A percentile compares a stretch with the other conserved stretches of the same genome.
Evolutionary conservation across 768 basidiomycete species (phyloP).

Genomic region (Favolaschia claudopus): DNA sequence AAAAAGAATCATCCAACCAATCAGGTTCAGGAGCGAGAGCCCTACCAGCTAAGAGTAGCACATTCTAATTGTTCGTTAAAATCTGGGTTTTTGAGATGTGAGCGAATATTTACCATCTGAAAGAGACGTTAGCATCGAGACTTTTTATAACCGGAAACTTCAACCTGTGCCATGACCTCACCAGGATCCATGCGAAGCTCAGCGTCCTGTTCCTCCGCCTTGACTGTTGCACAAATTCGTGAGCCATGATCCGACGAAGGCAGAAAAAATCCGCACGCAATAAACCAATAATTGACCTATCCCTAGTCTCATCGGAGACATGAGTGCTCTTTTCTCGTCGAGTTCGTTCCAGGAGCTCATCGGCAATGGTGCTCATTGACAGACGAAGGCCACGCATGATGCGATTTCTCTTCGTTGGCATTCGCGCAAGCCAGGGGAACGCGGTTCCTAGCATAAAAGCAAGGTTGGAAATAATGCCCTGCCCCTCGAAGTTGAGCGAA

Average conservation of each 20-base stretch:
- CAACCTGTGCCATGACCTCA: constrained; percentile 40
- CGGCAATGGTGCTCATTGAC: constrained; percentile 20
- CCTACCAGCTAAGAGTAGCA: constrained; percentile 38
- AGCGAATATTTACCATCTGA: not conserved
- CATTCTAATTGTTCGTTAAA: constrained; percentile 39
- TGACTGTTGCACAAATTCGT: constrained; percentile 15
- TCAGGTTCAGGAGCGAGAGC: not conserved
- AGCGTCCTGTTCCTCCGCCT: constrained; percentile 22
- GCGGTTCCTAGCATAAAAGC: constrained; percentile 12
- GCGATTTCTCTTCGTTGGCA: constrained; percentile 19
- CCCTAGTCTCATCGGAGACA: constrained; percentile 4
- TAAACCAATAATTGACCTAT: constrained; percentile 23
- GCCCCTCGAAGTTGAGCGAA: constrained; percentile 15
- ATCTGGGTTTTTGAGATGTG: not conserved
- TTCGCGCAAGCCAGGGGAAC: constrained; percentile 17
- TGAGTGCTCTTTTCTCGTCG: constrained; percentile 13
- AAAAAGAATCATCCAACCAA: not conserved
- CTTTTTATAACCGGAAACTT: not conserved
- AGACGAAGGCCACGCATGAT: not conserved
- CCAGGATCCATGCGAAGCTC: constrained; percentile 30
- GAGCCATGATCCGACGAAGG: not conserved
- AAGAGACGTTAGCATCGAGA: too few species aligned
- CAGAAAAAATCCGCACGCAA: constrained; percentile 7
- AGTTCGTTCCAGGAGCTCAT: constrained; percentile 15
- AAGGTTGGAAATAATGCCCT: not conserved